These are phyloP conservation scores for Trypanosoma avium DNA, from an alignment of 208 protist species.

Conservation along the genomic window DNA sequence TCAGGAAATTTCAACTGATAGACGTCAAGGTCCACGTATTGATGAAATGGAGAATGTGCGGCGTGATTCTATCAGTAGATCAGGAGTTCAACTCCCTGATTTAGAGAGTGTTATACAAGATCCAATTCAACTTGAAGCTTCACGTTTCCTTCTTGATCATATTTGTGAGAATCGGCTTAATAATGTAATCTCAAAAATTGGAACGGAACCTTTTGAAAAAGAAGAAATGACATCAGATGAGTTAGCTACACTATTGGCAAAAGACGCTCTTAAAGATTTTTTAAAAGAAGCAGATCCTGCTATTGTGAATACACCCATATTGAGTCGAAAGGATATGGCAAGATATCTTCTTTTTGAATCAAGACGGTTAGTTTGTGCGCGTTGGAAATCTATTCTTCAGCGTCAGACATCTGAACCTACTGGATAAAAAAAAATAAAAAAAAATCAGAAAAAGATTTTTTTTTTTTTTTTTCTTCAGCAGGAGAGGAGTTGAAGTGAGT, in stretches of 20 bases:
- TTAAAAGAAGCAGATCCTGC: constrained; percentile 68
- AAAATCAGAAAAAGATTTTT: neutral
- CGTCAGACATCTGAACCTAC: constrained; percentile 22
- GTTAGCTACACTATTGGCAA: constrained; percentile 68
- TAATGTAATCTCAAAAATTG: constrained; percentile 82
- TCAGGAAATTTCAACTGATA: constrained; percentile 81
- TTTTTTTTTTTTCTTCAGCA: too few relatives aligned
- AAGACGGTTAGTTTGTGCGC: constrained; percentile 46
- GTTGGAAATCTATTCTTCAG: constrained; percentile 58
- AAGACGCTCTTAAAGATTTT: constrained; percentile 84
- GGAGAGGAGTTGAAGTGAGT: too few relatives aligned
- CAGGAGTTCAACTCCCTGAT: constrained; percentile 73
- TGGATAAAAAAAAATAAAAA: neutral
- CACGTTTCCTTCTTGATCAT: constrained; percentile 55
- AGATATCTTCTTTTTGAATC: constrained; percentile 68
- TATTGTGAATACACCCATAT: constrained; percentile 59
- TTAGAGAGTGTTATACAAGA: constrained; percentile 68
- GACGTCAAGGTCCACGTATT: constrained; percentile 62
- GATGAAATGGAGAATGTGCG: constrained; percentile 70
- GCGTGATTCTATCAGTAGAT: constrained; percentile 39
- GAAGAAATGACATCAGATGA: constrained; percentile 57
- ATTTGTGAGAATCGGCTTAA: constrained; percentile 83
- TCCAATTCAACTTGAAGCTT: constrained; percentile 36
- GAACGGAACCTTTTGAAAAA: constrained; percentile 71
- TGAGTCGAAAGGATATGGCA: constrained; percentile 62